Base-by-base conservation (phyloP, 805 yeast genomes). In the Wickerhamomyces canadensis region DNA sequence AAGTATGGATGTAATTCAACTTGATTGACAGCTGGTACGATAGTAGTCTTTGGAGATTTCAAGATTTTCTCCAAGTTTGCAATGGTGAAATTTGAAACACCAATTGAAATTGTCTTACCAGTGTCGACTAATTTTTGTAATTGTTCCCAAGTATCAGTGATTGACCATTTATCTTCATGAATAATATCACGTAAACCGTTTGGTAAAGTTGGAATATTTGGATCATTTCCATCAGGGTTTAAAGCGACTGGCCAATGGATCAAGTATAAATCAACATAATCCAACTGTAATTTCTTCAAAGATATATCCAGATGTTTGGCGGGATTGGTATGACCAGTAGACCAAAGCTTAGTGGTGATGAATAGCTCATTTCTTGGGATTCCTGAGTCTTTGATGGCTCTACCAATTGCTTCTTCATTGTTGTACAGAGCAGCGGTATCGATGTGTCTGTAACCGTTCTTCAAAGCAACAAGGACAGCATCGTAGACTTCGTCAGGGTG, bases 241-340 rank as follows among this genome's bases (percentile, higher is more conserved):
- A 71, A 56, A 11, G 79, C 64, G 28, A 72, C 70, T 5, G 94
- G 94, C 91, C 91, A 84, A 60, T 84, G 94, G 57, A 84, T 69
- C 53, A 84, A 68, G 55, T 78, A 76, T 42, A 84, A 64, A 54
- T 84, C 95, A 36, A 84, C 79, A 51, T 84, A 84, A 35, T 80
- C 89, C 47, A 82, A 55, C 1, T 76, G 77, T 43, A 84, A 66
- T 48, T 76, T 74, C 45, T 67, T 48, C 52, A 84, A 65, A 9
- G 87, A 79, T 28, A 58, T 61, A n/a, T 75, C 69, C 32, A 83
- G 57, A 13, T 79, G 80, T 23, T 54, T 61, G 31, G 52, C 71
- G 11, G 77, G 77, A 27, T 57, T 49, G 44, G 67, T 67, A 29
- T 29, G 32, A 29, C 32, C 32, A 14, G 72, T 61, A 43, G 66